Evolutionary conservation across 2,329 filamentous ascomycete species (phyloP), one percentile per base, ranked within the genome.

Genomic region (Trichoderma endophyticum): DNA sequence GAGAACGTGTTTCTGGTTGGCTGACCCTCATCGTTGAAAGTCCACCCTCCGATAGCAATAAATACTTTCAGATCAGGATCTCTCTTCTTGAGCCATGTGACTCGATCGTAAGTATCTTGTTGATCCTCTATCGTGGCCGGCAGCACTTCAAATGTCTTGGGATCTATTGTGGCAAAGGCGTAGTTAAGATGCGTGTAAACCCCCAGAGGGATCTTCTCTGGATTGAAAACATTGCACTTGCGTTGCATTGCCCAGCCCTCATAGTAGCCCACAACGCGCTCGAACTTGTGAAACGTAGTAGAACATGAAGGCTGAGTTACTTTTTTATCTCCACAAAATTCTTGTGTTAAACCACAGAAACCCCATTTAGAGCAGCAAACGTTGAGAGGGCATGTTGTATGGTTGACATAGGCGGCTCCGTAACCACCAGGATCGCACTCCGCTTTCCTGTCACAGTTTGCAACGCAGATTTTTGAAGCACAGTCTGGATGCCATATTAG

Each of bases 21-120:
- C 15, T 77, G 73, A 48, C 77, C 77, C 0, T 77, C 76, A 59
- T 85, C 82, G 67, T 78, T 82, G 72, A 84, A 82, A 3, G 79
- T 76, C 74, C 74, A 75, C 8, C 69, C 69, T 12, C 69, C 69
- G 4, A 71, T 21, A n/a, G 69, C 69, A 6, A 71, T 34, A 5
- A 39, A 59, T 12, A 66, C 48, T 24, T 71, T 66, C 6, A 71
- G 34, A 30, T 48, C 48, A 9, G 43, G 32, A 8, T 65, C n/a
- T 32, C 14, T 59, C 24, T 48, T 15, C 39, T 71, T 71, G 0
- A 71, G n/a, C 18, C 43, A 64, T 3, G 70, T 60, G 2, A 75
- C 5, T 2, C 24, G n/a, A 2, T 54, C 11, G 39, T 75, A 74
- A 14, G 28, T 30, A 67, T 67, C 14, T 4, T 26, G 14, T 12